Percentiles rank a stretch among this genome's conserved stretches.
phyloP scores from a whole-genome alignment of 495 filamentous ascomycete genomes.

The Cladorrhinum samala region DNA sequence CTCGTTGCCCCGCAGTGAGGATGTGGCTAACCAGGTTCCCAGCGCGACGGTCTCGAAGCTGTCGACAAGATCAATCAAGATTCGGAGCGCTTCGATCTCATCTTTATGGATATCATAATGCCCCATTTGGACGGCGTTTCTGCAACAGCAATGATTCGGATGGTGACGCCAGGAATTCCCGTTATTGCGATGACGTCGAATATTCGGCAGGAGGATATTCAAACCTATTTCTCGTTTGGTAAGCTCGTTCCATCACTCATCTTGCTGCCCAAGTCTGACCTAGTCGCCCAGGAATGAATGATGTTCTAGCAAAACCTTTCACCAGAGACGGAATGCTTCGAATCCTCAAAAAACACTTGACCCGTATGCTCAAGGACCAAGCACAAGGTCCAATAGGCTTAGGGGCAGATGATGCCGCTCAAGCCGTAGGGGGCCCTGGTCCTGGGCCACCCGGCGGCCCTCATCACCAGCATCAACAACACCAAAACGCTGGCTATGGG shows the following conservation, averaged over 20 bases:
- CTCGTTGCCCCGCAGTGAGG: background rate
- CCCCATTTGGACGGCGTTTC: constrained; percentile 92
- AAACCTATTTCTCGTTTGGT: constrained; percentile 97
- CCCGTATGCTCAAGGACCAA: constrained; percentile 57
- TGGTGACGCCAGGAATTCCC: constrained; percentile 74
- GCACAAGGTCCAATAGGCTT: constrained; percentile 18
- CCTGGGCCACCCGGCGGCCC: constrained; percentile 14
- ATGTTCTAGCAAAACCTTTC: constrained; percentile 94
- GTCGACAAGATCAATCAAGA: constrained; percentile 84
- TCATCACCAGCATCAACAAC: constrained; percentile 10
- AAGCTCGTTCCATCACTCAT: constrained; percentile 29
- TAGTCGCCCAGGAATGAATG: constrained; percentile 85
- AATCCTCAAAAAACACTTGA: constrained; percentile 84
- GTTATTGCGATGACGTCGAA: constrained; percentile 99
- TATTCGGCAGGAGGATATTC: constrained; percentile 92
- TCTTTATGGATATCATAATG: constrained; percentile 99
- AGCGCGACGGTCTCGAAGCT: constrained; percentile 75
- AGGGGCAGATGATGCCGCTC: constrained; percentile 7
- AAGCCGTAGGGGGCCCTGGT: constrained; percentile 15
- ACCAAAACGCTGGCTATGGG: constrained; percentile 15
- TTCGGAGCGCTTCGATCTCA: constrained; percentile 74
- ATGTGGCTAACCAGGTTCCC: constrained; percentile 5
- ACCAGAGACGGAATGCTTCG: constrained; percentile 89
- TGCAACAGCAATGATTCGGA: constrained; percentile 87
- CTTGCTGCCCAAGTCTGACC: background rate